Percentiles rank a stretch among this genome's conserved stretches.
phyloP scores from a whole-genome alignment of 73 alveolate species.

The Paramecium biaurelia region DNA sequence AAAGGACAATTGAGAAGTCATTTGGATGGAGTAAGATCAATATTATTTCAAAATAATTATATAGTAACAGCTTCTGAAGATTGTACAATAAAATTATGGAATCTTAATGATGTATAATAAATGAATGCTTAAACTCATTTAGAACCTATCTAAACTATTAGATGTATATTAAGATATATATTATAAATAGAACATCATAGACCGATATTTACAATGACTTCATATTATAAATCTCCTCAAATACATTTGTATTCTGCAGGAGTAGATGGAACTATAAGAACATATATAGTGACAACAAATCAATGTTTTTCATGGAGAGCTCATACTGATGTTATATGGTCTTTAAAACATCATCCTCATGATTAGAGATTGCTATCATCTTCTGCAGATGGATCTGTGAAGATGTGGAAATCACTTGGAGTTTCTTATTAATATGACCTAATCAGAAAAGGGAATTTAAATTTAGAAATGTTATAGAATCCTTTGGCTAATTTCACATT shows the following conservation, averaged over 20 bases:
- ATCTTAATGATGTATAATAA: conserved; percentile 22
- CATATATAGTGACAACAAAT: conserved; percentile 61
- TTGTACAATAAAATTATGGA: conserved; percentile 75
- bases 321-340: conserved; percentile 73
- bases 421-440: conserved; percentile 15
- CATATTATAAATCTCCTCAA: conserved; percentile 50
- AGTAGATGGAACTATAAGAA: conserved; percentile 70
- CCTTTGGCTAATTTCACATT: conserved; percentile 49
- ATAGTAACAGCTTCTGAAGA: conserved; percentile 75
- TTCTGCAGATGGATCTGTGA: conserved; percentile 73
- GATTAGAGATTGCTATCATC: conserved; percentile 62
- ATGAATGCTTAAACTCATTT: conserved; percentile 53
- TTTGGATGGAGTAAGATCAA: conserved; percentile 67
- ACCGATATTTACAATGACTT: conserved; percentile 61
- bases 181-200: conserved; percentile 62
- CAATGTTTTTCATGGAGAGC: conserved; percentile 63
- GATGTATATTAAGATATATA: conserved; percentile 4
- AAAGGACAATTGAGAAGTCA: conserved; percentile 59
- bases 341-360: conserved; percentile 67
- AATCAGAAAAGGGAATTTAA: neutral
- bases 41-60: conserved; percentile 48
- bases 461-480: conserved; percentile 42
- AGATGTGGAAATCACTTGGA: conserved; percentile 72
- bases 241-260: conserved; percentile 79
- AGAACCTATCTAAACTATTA: conserved; percentile 63